These are phyloP conservation scores for Clavulina sp. DNA, from an alignment of 768 basidiomycete genomes.

Conservation along the genomic window DNA sequence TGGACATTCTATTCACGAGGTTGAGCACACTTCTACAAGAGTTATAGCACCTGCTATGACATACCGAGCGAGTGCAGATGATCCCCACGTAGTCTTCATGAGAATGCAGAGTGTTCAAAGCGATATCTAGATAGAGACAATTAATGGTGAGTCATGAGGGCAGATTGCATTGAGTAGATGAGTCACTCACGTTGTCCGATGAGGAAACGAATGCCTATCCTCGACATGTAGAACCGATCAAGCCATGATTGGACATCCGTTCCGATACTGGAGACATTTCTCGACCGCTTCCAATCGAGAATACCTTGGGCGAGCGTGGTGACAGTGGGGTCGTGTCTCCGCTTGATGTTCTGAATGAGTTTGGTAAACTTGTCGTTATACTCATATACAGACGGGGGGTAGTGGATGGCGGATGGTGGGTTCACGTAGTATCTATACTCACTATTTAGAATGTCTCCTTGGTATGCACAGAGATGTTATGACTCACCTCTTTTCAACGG, in stretches of 20 bases:
- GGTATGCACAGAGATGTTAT: neutral
- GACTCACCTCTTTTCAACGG: slow-evolving; percentile 63
- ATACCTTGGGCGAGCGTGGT: slow-evolving; percentile 95
- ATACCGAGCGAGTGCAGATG: slow-evolving; percentile 79
- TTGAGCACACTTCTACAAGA: neutral
- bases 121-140: slow-evolving; percentile 45
- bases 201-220: slow-evolving; percentile 90
- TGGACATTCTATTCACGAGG: slow-evolving; percentile 55
- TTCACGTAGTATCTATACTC: slow-evolving; percentile 31
- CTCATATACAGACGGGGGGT: slow-evolving; percentile 87
- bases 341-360: slow-evolving; percentile 74
- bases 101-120: slow-evolving; percentile 78
- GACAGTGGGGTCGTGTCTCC: slow-evolving; percentile 90
- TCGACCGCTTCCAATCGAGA: slow-evolving; percentile 79
- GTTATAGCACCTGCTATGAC: slow-evolving; percentile 17
- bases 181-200: slow-evolving; percentile 75
- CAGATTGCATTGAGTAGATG: no score
- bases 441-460: no score
- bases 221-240: slow-evolving; percentile 91
- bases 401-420: slow-evolving; percentile 37
- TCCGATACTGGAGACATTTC: slow-evolving; percentile 53
- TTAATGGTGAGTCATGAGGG: neutral
- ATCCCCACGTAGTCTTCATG: slow-evolving; percentile 92
- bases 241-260: slow-evolving; percentile 88
- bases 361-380: slow-evolving; percentile 88